Evolutionary conservation across 306 rosid species (phyloP).

Genomic region (Malus fusca): DNA sequence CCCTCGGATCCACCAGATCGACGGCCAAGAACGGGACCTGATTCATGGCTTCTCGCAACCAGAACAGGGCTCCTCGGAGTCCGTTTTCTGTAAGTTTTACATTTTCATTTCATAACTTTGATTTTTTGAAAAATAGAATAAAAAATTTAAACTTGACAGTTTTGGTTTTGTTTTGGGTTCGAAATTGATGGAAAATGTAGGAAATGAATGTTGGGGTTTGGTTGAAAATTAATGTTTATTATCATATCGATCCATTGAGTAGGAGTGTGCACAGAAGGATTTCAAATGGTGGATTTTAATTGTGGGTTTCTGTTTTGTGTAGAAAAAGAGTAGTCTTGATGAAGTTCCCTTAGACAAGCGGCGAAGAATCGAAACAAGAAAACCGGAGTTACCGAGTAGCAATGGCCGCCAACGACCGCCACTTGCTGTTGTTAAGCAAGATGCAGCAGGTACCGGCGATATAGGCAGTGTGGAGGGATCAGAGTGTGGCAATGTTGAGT

Average conservation of each 20-base stretch:
- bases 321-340: conserved; percentile 55
- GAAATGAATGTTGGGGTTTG: conserved; percentile 1
- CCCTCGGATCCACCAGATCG: background rate
- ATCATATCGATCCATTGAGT: background rate
- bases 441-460: conserved; percentile 26
- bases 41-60: conserved; percentile 67
- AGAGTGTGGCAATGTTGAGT: conserved; percentile 39
- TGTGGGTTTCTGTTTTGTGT: background rate
- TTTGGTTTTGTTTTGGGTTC: background rate
- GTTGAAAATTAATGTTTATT: background rate
- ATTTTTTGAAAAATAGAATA: background rate
- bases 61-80: conserved; percentile 75
- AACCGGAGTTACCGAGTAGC: conserved; percentile 27
- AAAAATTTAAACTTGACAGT: background rate
- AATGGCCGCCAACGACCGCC: conserved; percentile 10
- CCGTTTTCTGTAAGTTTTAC: conserved; percentile 43
- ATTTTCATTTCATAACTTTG: background rate
- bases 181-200: background rate
- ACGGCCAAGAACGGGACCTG: background rate
- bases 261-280: background rate
- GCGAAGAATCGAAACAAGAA: conserved; percentile 50
- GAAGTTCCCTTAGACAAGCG: conserved; percentile 54
- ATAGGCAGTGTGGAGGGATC: conserved; percentile 26
- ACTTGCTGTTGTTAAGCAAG: conserved; percentile 28
- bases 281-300: background rate